Evolutionary conservation across 208 protist genomes (phyloP), one percentile per base, ranked within the genome.

Genomic region (Angomonas deanei): DNA sequence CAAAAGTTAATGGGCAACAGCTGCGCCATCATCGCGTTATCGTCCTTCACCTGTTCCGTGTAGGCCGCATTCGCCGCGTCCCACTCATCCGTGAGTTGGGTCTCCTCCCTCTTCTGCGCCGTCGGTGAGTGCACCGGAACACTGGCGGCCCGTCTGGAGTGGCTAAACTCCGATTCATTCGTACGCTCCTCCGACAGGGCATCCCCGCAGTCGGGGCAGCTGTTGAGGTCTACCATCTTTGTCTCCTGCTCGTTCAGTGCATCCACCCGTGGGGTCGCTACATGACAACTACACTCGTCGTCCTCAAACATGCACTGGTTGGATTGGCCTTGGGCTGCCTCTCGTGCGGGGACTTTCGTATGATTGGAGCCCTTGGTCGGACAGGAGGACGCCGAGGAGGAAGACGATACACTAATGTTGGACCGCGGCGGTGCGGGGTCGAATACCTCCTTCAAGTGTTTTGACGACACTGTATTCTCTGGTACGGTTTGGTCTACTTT

Each of bases 1-100:
- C 65, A 70, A 26, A 70, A 47, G 49, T n/a, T 58, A 36, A 70
- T 62, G 24, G 65, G 21, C 8, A 30, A 19, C 5, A 57, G 8
- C 15, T 33, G 38, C n/a, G 42, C 8, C 19, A n/a, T 53, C 26
- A 54, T 21, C 4, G 36, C 28, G 30, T 68, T 38, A 46, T 57
- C 27, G 17, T 68, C 36, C 2, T 32, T 28, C 30, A 47, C 36
- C 15, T 53, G 30, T 21, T 61, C 63, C 8, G 54, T 47, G 3
- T 53, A n/a, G 3, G 34, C 31, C n/a, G 33, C 34, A 42, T 47
- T 61, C 5, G 62, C 53, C 6, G 30, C 28, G 30, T 58, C 53
- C 53, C 53, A 58, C 30, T 33, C 53, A n/a, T 58, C 53, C 3
- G 42, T 50, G 8, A 50, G 23, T 10, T 50, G 13, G 3, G 42